phyloP scores from a whole-genome alignment of 768 basidiomycete genomes.

The Phaeotremella fagi region DNA sequence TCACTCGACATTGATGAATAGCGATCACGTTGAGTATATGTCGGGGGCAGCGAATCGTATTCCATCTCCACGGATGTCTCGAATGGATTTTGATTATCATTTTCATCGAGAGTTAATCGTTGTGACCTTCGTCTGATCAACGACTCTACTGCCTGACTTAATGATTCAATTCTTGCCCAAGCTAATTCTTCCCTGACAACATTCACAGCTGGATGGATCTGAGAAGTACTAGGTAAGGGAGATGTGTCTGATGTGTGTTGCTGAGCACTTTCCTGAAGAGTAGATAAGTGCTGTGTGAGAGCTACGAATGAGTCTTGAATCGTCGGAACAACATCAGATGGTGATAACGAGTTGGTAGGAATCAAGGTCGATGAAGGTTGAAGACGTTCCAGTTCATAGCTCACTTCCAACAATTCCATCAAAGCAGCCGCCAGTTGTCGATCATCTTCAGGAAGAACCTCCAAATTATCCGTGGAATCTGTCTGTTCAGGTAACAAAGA shows the following conservation, averaged over 20 bases:
- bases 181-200: conserved; percentile 21
- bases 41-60: neutral
- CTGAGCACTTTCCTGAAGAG: neutral
- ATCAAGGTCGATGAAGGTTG: conserved; percentile 13
- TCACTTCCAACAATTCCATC: conserved; percentile 30
- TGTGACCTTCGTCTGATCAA: neutral
- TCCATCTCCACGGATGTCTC: neutral
- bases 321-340: neutral
- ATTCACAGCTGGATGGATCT: conserved; percentile 23
- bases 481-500: conserved; percentile 19
- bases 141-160: conserved; percentile 10
- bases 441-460: neutral
- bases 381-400: conserved; percentile 25
- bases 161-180: conserved; percentile 21
- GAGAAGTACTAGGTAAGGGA: conserved; percentile 1
- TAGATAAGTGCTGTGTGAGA: conserved; percentile 2
- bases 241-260: neutral
- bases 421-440: conserved; percentile 21
- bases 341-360: conserved; percentile 1
- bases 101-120: neutral
- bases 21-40: neutral
- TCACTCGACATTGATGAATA: neutral
- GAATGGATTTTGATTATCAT: neutral
- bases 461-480: neutral
- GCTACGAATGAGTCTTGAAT: conserved; percentile 3